Evolutionary conservation across 2,329 filamentous ascomycete genomes (phyloP).

Genomic region (Trichoderma endophyticum): DNA sequence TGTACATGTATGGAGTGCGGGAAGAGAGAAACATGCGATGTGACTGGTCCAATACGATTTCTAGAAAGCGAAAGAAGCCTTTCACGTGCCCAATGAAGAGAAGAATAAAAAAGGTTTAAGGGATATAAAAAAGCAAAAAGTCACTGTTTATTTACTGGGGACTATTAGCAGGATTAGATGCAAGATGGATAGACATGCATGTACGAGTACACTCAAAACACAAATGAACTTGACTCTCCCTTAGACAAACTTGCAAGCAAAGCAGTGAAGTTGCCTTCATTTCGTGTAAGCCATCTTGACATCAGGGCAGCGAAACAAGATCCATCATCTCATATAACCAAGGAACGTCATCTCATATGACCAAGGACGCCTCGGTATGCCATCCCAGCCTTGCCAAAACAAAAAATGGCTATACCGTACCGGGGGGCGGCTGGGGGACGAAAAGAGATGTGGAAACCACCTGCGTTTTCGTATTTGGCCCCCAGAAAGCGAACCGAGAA

Average conservation of each 20-base stretch:
- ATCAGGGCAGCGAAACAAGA: neutral
- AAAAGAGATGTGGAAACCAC: neutral
- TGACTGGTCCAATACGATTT: neutral
- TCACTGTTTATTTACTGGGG: neutral
- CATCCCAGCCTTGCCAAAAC: neutral
- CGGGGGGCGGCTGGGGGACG: neutral
- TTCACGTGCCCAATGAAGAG: neutral
- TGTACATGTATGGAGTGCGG: neutral
- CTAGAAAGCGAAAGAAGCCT: neutral
- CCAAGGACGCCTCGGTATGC: neutral
- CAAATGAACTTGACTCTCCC: neutral
- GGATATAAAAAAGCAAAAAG: slow-evolving; percentile 13
- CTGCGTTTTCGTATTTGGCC: neutral
- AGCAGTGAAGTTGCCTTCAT: neutral
- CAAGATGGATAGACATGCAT: slow-evolving; percentile 11
- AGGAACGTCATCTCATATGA: neutral
- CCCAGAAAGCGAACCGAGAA: neutral
- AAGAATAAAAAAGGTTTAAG: neutral
- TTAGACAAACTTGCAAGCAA: neutral
- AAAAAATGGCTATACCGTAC: neutral
- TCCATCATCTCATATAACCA: neutral
- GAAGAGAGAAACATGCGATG: neutral
- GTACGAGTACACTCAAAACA: neutral
- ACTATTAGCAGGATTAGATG: neutral
- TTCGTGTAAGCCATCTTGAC: neutral